phyloP scores from a whole-genome alignment of 2,329 filamentous ascomycete genomes.

The Beauveria varroae region DNA sequence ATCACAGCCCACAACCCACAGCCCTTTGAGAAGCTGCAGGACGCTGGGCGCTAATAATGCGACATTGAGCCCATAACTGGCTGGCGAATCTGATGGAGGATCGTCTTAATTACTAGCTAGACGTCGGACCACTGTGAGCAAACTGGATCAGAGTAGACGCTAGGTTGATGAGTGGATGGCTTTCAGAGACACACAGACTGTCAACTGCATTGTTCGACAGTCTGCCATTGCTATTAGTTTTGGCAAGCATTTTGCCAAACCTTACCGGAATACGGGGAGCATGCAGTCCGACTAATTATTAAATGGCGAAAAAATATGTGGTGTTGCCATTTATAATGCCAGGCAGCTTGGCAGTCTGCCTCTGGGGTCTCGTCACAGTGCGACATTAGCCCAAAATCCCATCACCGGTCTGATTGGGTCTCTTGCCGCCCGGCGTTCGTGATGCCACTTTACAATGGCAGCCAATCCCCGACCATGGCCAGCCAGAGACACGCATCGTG shows the following conservation, averaged over 20 bases:
- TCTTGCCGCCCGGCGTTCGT: slow-evolving; percentile 8
- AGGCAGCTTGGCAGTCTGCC: neutral
- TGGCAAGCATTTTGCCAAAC: neutral
- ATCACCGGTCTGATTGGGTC: slow-evolving; percentile 3
- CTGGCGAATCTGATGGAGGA: neutral
- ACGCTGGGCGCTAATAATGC: neutral
- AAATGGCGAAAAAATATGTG: neutral
- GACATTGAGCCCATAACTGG: neutral
- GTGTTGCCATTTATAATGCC: neutral
- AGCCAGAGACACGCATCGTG: slow-evolving; percentile 5
- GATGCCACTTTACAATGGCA: neutral
- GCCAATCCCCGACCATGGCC: neutral
- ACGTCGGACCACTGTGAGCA: neutral
- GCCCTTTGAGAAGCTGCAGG: neutral
- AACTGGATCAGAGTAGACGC: neutral
- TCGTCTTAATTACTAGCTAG: neutral
- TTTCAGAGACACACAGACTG: neutral
- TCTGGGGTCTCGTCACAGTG: neutral
- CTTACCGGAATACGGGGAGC: neutral
- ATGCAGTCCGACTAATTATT: neutral
- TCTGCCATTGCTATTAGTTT: neutral
- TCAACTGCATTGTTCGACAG: neutral
- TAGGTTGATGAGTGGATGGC: neutral
- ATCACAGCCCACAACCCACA: neutral
- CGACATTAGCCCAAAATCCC: neutral